Percentiles rank a stretch among this genome's conserved stretches.
Conservation (phyloP, 352 stramenopile species). For the Globisporangium acanthophoron region DNA sequence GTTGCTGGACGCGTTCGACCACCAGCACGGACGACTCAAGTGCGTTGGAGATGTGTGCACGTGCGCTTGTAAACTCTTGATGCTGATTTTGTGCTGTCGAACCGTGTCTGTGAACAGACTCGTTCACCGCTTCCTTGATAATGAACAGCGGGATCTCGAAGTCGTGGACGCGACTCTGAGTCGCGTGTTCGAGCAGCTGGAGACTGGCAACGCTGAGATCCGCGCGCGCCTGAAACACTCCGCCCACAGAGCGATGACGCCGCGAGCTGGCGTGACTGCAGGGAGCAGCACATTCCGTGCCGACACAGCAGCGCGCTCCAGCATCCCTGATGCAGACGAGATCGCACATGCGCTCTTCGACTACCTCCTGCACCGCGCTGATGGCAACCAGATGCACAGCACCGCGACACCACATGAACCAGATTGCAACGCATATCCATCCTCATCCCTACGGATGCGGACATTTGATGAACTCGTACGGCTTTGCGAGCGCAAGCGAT, state of each 20-base stretch:
- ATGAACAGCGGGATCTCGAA: conserved; percentile 47
- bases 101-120: background rate
- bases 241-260: background rate
- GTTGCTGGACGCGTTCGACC: conserved; percentile 28
- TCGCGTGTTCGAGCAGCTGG: conserved; percentile 23
- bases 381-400: background rate
- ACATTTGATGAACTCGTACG: conserved; percentile 12
- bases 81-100: background rate
- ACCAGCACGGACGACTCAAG: conserved; percentile 32
- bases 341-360: conserved; percentile 12
- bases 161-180: conserved; percentile 65
- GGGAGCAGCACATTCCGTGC: background rate
- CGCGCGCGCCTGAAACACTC: conserved; percentile 1
- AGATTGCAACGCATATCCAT: conserved; percentile 48
- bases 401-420: conserved; percentile 5
- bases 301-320: background rate
- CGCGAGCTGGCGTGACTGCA: background rate
- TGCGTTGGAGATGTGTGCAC: conserved; percentile 3
- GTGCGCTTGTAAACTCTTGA: background rate
- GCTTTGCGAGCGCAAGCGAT: conserved; percentile 5
- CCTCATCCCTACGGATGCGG: conserved; percentile 34
- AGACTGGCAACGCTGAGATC: background rate
- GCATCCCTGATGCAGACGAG: conserved; percentile 10
- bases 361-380: conserved; percentile 2
- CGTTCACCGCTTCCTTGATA: conserved; percentile 27